Conservation (phyloP, 176 grass and related monocot species). For the Chloris gayana region DNA sequence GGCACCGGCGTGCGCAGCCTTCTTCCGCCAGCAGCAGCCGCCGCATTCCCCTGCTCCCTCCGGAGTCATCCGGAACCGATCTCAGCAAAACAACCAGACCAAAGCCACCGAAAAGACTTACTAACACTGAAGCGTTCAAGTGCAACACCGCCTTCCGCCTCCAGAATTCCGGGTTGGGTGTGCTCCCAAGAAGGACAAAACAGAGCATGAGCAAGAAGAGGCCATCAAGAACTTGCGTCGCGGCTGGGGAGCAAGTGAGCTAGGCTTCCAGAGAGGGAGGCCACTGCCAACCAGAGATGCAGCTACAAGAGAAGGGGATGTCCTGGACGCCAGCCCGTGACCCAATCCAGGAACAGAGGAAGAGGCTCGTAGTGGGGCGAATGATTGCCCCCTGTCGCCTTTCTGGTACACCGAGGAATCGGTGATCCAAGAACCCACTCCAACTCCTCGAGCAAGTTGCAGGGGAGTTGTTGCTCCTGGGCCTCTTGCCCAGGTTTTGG, state of each 20-base stretch:
- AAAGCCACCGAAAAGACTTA: conserved; percentile 17
- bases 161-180: conserved; percentile 2
- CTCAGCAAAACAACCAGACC: background rate
- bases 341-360: conserved; percentile 35
- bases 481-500: background rate
- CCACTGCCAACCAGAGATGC: conserved; percentile 15
- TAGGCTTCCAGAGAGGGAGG: conserved; percentile 1
- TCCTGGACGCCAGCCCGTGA: conserved; percentile 10
- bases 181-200: conserved; percentile 23
- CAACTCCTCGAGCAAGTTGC: conserved; percentile 19
- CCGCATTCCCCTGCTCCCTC: conserved; percentile 17
- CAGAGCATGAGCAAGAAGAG: conserved; percentile 18
- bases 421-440: conserved; percentile 30
- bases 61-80: conserved; percentile 19
- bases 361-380: background rate
- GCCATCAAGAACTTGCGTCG: conserved; percentile 22
- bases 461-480: background rate
- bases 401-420: conserved; percentile 2
- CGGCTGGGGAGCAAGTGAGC: background rate
- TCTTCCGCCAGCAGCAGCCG: conserved; percentile 13
- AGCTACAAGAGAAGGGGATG: conserved; percentile 13
- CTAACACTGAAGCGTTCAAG: conserved; percentile 22
- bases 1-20: conserved; percentile 15
- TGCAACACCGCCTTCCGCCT: conserved; percentile 21
- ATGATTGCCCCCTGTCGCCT: conserved; percentile 20